phyloP scores from a whole-genome alignment of 345 rosid species.

The Syzygium aromaticum region DNA sequence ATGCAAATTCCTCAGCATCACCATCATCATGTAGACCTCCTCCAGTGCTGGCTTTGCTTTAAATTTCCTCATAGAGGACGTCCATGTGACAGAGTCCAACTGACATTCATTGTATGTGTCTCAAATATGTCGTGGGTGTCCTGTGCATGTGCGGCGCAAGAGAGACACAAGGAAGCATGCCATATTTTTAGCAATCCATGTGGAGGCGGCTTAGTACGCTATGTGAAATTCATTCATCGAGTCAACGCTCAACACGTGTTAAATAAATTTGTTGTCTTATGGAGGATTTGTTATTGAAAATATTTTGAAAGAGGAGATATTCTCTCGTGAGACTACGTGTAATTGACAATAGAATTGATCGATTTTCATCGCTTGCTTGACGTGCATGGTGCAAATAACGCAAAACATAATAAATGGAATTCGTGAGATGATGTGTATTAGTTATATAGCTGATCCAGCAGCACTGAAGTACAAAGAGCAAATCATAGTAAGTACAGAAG shows the following conservation, averaged over 20 bases:
- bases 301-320: not conserved
- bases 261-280: not conserved
- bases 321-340: not conserved
- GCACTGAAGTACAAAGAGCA: not conserved
- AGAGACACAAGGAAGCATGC: not conserved
- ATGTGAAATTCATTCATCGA: not conserved
- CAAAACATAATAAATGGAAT: not conserved
- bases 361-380: not conserved
- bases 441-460: not conserved
- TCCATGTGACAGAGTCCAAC: not conserved
- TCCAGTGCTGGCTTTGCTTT: not conserved
- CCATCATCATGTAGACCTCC: not conserved
- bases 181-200: not conserved
- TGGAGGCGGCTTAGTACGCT: not conserved
- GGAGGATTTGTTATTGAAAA: not conserved
- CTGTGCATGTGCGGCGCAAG: not conserved
- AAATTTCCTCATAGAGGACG: not conserved
- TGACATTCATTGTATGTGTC: not conserved
- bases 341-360: not conserved
- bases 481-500: not conserved
- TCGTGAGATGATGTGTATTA: not conserved
- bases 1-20: not conserved
- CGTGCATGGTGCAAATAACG: not conserved
- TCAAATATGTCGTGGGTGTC: not conserved
- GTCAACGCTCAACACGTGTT: not conserved